phyloP scores from a whole-genome alignment of 2,329 filamentous ascomycete genomes.

The Sarocladiaceae sp. region DNA sequence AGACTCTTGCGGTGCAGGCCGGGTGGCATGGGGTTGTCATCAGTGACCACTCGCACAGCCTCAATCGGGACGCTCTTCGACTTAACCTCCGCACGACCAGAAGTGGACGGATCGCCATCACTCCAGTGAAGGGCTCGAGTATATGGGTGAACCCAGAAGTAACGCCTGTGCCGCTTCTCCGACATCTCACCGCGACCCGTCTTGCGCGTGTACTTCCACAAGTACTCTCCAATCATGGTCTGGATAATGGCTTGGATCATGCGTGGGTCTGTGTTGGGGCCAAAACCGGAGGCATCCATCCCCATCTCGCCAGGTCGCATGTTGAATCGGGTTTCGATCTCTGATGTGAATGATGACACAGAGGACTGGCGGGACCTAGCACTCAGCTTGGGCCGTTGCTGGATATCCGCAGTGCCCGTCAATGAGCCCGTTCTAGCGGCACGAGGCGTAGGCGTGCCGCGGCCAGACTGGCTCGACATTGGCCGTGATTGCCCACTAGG shows the following conservation, averaged over 20 bases:
- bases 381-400: constrained; percentile 32
- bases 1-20: constrained; percentile 92
- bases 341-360: constrained; percentile 90
- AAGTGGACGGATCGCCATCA: constrained; percentile 74
- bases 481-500: constrained; percentile 44
- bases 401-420: constrained; percentile 40
- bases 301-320: constrained; percentile 52
- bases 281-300: constrained; percentile 52
- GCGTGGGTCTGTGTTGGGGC: constrained; percentile 76
- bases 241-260: constrained; percentile 99
- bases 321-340: constrained; percentile 87
- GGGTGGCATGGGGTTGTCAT: constrained; percentile 92
- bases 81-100: constrained; percentile 67
- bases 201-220: constrained; percentile 99
- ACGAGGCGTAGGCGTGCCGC: constrained; percentile 53
- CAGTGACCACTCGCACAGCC: constrained; percentile 82
- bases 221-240: constrained; percentile 97
- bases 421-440: constrained; percentile 36
- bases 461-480: constrained; percentile 39
- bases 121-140: constrained; percentile 97
- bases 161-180: constrained; percentile 81
- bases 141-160: constrained; percentile 99
- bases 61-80: constrained; percentile 92
- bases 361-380: constrained; percentile 58
- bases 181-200: constrained; percentile 84